A percentile compares a stretch with the other conserved stretches of the same genome.
Conservation (phyloP, 768 basidiomycete species). For the Cystofilobasidium macerans region DNA sequence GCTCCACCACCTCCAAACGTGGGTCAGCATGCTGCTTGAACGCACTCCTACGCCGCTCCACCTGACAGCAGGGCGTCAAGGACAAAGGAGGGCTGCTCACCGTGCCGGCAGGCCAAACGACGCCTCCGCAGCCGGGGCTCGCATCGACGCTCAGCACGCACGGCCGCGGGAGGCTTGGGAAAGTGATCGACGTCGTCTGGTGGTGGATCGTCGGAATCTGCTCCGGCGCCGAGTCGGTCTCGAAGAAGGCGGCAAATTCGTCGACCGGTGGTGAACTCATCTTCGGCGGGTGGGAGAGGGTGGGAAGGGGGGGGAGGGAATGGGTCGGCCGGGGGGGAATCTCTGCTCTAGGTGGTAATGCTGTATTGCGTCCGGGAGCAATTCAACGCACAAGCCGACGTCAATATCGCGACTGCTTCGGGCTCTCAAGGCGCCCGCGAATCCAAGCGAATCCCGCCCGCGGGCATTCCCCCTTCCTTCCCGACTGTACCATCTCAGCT, state of each 20-base stretch:
- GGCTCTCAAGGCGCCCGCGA: too few species aligned
- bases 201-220: slow-evolving; percentile 26
- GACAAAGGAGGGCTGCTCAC: neutral
- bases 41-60: neutral
- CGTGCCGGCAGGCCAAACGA: slow-evolving; percentile 76
- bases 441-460: too few species aligned
- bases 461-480: too few species aligned
- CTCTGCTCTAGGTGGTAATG: too few species aligned
- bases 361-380: too few species aligned
- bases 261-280: neutral
- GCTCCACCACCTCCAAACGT: neutral
- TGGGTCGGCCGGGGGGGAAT: neutral
- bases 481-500: too few species aligned
- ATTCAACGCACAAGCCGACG: too few species aligned
- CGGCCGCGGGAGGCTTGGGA: slow-evolving; percentile 25
- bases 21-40: neutral
- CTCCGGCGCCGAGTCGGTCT: slow-evolving; percentile 8
- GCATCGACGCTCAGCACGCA: slow-evolving; percentile 57
- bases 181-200: slow-evolving; percentile 24
- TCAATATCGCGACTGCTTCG: too few species aligned
- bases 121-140: slow-evolving; percentile 78
- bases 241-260: neutral
- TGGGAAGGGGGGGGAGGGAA: neutral
- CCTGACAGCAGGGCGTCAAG: too few species aligned
- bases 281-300: neutral